Evolutionary conservation across 2,329 filamentous ascomycete genomes (phyloP), one percentile per base, ranked within the genome.

Genomic region (Colletotrichum incanum): DNA sequence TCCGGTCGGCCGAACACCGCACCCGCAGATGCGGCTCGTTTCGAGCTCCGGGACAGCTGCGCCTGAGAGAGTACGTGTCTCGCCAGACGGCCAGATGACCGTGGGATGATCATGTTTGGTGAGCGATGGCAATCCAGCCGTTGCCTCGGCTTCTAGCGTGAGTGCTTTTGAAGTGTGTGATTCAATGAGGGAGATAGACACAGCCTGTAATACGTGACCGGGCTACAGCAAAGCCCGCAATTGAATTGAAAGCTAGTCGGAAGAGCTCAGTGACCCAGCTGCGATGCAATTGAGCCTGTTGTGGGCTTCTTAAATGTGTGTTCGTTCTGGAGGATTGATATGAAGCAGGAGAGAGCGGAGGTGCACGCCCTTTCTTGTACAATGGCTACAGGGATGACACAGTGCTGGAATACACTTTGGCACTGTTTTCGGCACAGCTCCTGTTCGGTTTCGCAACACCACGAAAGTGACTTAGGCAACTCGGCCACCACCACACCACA

Each of bases 51-150:
- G 70, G 65, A 69, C 1, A 66, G 34, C 50, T 71, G 71, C 11
- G 60, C 9, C 55, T 58, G 67, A 16, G 67, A 63, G 41, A 73
- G 55, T 8, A 67, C 41, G 12, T 71, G 71, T 12, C 67, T 71
- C 18, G 67, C 71, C 66, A 73, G 56, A 3, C 67, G 67, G 61
- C 67, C 58, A 31, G 67, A 67, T 16, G 71, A 62, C n/a, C 55
- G 71, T 45, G 71, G 56, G n/a, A 67, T 41, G n/a, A 65, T 61
- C 71, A 73, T 73, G n/a, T 60, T 64, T 16, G 43, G 54, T 49
- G 39, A 34, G 41, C n/a, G 20, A 8, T 7, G 47, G 39, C 39
- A 55, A 18, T 37, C 28, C 34, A 26, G 23, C 63, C 56, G 59
- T 43, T 49, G 56, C 55, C 58, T 52, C n/a, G 58, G 50, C 52